Conservation (phyloP, 2,329 filamentous ascomycete genomes). For the Fusarium proliferatum region DNA sequence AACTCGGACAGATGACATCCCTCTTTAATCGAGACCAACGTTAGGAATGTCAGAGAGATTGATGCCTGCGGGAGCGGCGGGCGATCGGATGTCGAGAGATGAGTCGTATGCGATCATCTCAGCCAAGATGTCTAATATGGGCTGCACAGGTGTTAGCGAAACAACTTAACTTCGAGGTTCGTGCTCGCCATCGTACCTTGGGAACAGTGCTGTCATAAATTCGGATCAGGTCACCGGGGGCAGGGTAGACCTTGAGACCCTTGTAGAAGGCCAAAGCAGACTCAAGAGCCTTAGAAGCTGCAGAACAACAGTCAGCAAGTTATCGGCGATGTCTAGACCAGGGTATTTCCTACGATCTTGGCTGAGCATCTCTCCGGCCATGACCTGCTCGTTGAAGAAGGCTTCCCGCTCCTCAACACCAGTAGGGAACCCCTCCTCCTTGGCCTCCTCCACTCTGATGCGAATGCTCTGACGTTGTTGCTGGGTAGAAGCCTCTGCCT, state of each 20-base stretch:
- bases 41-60: constrained; percentile 62
- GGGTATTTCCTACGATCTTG: constrained; percentile 74
- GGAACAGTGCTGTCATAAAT: constrained; percentile 99
- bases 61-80: constrained; percentile 50
- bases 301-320: constrained; percentile 29
- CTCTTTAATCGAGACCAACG: constrained; percentile 65
- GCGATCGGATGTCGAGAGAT: constrained; percentile 69
- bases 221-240: constrained; percentile 88
- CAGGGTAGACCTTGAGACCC: constrained; percentile 97
- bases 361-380: constrained; percentile 85
- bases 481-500: constrained; percentile 72
- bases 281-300: constrained; percentile 78
- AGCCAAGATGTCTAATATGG: constrained; percentile 93
- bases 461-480: constrained; percentile 80
- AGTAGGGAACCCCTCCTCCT: constrained; percentile 90
- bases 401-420: constrained; percentile 93
- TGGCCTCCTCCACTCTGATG: constrained; percentile 79
- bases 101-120: constrained; percentile 98
- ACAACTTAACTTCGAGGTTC: background rate
- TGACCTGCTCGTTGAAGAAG: constrained; percentile 97
- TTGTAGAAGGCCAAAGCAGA: constrained; percentile 97
- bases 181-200: constrained; percentile 69
- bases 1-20: constrained; percentile 23
- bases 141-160: constrained; percentile 60
- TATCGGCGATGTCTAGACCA: background rate